A percentile compares a stretch with the other conserved stretches of the same genome.
Conservation (phyloP, 305 asterid species). For the Fraxinus dipetala region DNA sequence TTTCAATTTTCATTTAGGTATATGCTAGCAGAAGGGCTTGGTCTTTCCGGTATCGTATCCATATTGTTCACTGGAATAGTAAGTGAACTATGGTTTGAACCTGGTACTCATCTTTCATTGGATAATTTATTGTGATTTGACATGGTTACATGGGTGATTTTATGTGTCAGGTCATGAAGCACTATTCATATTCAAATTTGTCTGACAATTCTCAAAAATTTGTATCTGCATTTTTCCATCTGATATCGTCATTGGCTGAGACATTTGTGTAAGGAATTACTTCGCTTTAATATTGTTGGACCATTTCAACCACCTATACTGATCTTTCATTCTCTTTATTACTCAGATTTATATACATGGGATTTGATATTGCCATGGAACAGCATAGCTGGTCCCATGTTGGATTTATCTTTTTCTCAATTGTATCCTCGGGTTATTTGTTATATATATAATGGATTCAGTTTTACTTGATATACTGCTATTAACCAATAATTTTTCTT, state of each 20-base stretch:
- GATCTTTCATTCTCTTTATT: slow-evolving; percentile 22
- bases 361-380: slow-evolving; percentile 97
- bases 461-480: slow-evolving; percentile 19
- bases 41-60: slow-evolving; percentile 96
- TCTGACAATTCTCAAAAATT: slow-evolving; percentile 94
- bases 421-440: slow-evolving; percentile 67
- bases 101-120: slow-evolving; percentile 18
- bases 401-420: slow-evolving; percentile 95
- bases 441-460: slow-evolving; percentile 8
- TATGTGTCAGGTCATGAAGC: slow-evolving; percentile 87
- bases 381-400: slow-evolving; percentile 97
- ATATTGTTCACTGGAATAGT: slow-evolving; percentile 98
- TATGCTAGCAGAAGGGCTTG: slow-evolving; percentile 98
- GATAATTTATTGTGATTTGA: slow-evolving; percentile 22
- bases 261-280: slow-evolving; percentile 75
- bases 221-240: slow-evolving; percentile 93
- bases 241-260: slow-evolving; percentile 95
- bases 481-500: slow-evolving; percentile 39
- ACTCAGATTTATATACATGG: slow-evolving; percentile 97
- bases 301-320: slow-evolving; percentile 19
- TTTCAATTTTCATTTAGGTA: slow-evolving; percentile 46
- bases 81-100: slow-evolving; percentile 38
- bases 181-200: slow-evolving; percentile 78
- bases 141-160: slow-evolving; percentile 18
- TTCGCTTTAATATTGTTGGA: slow-evolving; percentile 15